These are phyloP conservation scores for Draba incana DNA, from an alignment of 345 rosid genomes.

Conservation along the genomic window DNA sequence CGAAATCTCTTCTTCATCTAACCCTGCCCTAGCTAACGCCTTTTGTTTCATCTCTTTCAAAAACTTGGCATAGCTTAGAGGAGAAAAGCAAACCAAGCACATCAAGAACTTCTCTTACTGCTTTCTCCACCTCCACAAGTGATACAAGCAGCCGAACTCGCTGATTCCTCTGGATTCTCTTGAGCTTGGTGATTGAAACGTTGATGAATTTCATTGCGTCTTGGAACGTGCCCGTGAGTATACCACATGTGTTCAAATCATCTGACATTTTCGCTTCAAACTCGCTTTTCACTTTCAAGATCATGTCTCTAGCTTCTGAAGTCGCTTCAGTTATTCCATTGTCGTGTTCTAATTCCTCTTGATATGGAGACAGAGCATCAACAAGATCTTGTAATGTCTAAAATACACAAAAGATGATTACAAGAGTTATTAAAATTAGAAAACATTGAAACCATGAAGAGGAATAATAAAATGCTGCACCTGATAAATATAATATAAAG, in stretches of 20 bases:
- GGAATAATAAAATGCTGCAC: slow-evolving; percentile 38
- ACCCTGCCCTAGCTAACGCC: slow-evolving; percentile 59
- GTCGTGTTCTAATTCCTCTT: slow-evolving; percentile 38
- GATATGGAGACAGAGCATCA: slow-evolving; percentile 29
- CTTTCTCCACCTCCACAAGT: slow-evolving; percentile 53
- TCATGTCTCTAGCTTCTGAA: slow-evolving; percentile 52
- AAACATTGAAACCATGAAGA: neutral
- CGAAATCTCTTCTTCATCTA: neutral
- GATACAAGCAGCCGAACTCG: slow-evolving; percentile 46
- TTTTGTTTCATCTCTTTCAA: slow-evolving; percentile 57
- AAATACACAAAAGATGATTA: no score
- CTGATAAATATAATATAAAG: slow-evolving; percentile 58
- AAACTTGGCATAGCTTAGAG: slow-evolving; percentile 56
- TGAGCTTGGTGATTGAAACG: slow-evolving; percentile 49
- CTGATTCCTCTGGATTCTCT: slow-evolving; percentile 56
- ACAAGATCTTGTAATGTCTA: slow-evolving; percentile 68
- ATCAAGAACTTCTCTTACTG: slow-evolving; percentile 51
- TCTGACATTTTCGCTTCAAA: slow-evolving; percentile 64
- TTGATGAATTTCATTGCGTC: no score
- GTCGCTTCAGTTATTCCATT: slow-evolving; percentile 33
- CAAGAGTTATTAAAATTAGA: neutral
- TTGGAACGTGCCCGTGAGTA: slow-evolving; percentile 42
- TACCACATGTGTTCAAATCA: slow-evolving; percentile 45
- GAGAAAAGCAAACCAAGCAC: slow-evolving; percentile 59
- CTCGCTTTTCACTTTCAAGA: slow-evolving; percentile 47